A percentile compares a stretch with the other conserved stretches of the same genome.
Evolutionary conservation across 768 basidiomycete species (phyloP).

Genomic region (Peribolospora kevripleyi): DNA sequence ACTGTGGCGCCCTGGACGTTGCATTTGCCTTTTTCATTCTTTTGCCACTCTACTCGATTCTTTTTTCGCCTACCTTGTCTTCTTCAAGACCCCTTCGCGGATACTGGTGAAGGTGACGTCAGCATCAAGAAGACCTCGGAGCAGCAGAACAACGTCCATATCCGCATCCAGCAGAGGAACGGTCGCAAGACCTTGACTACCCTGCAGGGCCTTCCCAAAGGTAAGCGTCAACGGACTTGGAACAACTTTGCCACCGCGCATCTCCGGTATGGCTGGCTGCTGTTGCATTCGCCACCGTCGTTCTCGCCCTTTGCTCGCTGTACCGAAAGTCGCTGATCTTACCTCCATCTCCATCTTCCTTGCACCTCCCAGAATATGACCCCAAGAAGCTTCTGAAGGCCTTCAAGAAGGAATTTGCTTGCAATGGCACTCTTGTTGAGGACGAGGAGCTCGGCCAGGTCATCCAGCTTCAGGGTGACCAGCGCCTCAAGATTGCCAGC

Average conservation of each 20-base stretch:
- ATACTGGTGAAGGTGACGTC: conserved; percentile 63
- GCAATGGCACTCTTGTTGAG: conserved; percentile 80
- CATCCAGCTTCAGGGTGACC: conserved; percentile 96
- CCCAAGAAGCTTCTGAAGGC: conserved; percentile 94
- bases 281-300: too few relatives aligned
- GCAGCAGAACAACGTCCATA: conserved; percentile 64
- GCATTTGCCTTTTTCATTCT: too few relatives aligned
- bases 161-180: conserved; percentile 97
- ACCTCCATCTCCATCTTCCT: neutral
- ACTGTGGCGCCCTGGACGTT: too few relatives aligned
- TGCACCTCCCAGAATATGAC: conserved; percentile 50
- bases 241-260: too few relatives aligned
- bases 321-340: too few relatives aligned
- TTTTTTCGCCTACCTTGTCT: neutral
- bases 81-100: conserved; percentile 70
- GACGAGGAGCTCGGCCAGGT: conserved; percentile 91
- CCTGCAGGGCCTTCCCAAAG: conserved; percentile 76
- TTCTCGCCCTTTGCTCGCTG: neutral
- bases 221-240: conserved; percentile 24
- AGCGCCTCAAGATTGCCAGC: conserved; percentile 63
- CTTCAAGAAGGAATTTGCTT: conserved; percentile 61
- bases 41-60: neutral
- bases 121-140: conserved; percentile 52
- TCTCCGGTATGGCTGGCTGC: too few relatives aligned
- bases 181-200: conserved; percentile 96